Conservation (phyloP, 768 basidiomycete genomes). For the Mycena haematopus region DNA sequence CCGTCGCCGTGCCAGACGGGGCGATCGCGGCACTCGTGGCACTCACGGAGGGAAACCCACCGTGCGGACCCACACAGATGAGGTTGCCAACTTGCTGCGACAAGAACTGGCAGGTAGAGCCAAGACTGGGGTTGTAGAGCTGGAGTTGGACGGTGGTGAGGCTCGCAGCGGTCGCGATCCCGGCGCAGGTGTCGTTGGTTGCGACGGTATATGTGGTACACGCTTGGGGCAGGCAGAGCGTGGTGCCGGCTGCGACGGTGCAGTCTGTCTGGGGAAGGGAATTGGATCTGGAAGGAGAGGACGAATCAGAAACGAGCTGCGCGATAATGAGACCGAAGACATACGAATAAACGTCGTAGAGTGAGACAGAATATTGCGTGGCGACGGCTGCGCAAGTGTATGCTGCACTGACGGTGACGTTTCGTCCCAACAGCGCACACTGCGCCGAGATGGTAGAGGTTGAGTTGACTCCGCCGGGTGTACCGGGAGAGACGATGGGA, state of each 20-base stretch:
- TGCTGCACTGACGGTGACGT: conserved; percentile 1
- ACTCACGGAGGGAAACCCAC: conserved; percentile 29
- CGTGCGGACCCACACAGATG: conserved; percentile 29
- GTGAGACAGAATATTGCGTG: no score
- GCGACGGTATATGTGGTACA: conserved; percentile 30
- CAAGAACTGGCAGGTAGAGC: conserved; percentile 29
- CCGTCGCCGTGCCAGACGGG: conserved; percentile 30
- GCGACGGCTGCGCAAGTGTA: background rate
- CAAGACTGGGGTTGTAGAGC: conserved; percentile 29
- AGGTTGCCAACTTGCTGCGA: conserved; percentile 19
- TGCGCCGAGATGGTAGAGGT: background rate
- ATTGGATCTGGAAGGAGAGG: conserved; percentile 27
- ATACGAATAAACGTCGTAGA: no score
- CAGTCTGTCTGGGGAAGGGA: conserved; percentile 24
- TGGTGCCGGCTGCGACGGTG: conserved; percentile 18
- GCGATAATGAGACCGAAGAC: no score
- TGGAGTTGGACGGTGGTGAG: conserved; percentile 25
- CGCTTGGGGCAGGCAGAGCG: conserved; percentile 31
- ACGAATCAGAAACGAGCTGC: background rate
- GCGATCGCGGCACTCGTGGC: background rate
- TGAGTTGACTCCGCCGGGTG: background rate
- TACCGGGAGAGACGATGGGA: conserved; percentile 2
- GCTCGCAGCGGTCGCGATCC: conserved; percentile 12
- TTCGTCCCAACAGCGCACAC: conserved; percentile 5
- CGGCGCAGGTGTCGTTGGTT: conserved; percentile 32